Base-by-base conservation (phyloP, 2,329 filamentous ascomycete genomes). In the Cryphonectria naterciae region DNA sequence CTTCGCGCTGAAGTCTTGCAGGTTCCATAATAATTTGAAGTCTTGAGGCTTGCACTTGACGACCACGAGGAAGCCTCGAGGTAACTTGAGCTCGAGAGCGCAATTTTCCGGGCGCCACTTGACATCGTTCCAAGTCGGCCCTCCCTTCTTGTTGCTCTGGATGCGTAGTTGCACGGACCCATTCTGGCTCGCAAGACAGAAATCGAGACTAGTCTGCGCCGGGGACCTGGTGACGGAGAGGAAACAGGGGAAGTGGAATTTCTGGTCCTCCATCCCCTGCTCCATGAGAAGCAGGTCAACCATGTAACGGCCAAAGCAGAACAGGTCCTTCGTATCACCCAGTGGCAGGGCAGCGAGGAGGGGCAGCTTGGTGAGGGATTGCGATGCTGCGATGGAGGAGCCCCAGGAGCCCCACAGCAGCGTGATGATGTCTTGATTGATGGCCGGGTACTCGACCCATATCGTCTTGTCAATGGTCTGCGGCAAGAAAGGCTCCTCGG, bases 1-100 rank as follows among this genome's bases (percentile, higher is more conserved):
- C 76, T 92, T 93, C 74, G 87, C 88, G 37, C 92, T 93, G 78
- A 97, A 95, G 72, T 97, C 93, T 74, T 94, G 93, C 80, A 97
- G 93, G 75, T 89, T 92, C 89, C 91, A 95, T 15, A 97, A 81
- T 73, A 88, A 90, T 73, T 91, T 88, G 82, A 92, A 97, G 77
- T 97, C 93, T n/a, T 87, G 83, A 75, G 94, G 92, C 19, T 85
- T 86, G 77, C 94, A 90, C 73, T 92, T 89, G 25, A 96, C 82
- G 28, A 87, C 88, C 58, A 97, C 81, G 70, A 91, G 83, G 77
- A 96, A 95, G 0, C 93, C 93, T 74, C 93, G 89, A 0, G 93
- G 92, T 25, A 97, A 82, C 72, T 88, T 88, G 52, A 97, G 80
- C 28, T 90, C 88, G 70, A 97, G 85, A 0, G 88, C 86, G 72